Evolutionary conservation across 1,284 basidiomycete species (phyloP), one percentile per base, ranked within the genome.

Genomic region (Leccinum angustisporum): DNA sequence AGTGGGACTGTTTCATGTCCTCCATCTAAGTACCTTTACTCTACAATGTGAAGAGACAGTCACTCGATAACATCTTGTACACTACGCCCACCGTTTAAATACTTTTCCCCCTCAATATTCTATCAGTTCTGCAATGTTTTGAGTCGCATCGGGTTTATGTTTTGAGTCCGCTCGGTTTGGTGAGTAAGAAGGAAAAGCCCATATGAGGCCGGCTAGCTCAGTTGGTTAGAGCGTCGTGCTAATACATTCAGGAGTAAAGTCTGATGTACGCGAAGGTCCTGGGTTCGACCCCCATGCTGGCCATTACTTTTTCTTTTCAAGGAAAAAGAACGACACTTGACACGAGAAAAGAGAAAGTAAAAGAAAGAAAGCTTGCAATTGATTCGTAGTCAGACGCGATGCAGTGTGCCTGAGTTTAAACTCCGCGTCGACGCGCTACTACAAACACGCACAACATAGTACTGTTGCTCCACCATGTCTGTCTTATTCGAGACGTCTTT

Each of bases 401-500:
- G 25, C 25, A 25, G 25, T 25, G 25, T 14, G 34, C 13, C 34
- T 36, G 34, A 36, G 18, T 46, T 46, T 3, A 21, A 21, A 13
- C 43, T 46, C 43, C 43, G 43, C 11, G 18, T 21, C 18, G 43
- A 46, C 40, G 40, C 40, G 40, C 38, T 34, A 34, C 33, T 13
- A 14, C 34, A 36, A 14, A 36, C 4, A 36, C 13, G 18, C 5
- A 11, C 14, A 31, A 43, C 60, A 56, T 31, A 33, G n/a, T n/a
- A n/a, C n/a, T 9, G n/a, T 16, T 27, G 13, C 10, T 36, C 56
- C 18, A n/a, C 30, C 66, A 98, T 98, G 96, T 97, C 95, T 66
- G 94, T 98, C 54, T 84, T 98, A 64, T 86, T 98, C 66, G 96
- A 98, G 81, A 98, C 96, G 6, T 97, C 95, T 38, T 80, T 98